Evolutionary conservation across 169 alveolate genomes (phyloP).

Genomic region (Plasmodium falciparum): DNA sequence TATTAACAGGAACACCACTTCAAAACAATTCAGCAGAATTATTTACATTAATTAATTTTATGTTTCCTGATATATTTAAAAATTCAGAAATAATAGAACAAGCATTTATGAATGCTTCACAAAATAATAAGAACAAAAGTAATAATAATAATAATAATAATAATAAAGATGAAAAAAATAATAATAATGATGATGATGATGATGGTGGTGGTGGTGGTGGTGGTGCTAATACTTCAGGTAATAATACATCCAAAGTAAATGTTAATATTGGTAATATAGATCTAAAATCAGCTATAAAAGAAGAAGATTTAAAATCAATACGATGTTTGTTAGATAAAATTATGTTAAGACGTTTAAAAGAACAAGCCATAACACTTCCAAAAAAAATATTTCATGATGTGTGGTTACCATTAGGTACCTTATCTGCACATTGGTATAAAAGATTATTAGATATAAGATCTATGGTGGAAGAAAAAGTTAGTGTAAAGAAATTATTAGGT

Average conservation of each 20-base stretch:
- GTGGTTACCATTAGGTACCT: constrained; percentile 92
- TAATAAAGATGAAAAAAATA: constrained; percentile 12
- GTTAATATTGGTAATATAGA: constrained; percentile 70
- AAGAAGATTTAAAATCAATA: constrained; percentile 87
- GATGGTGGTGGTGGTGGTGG: neutral
- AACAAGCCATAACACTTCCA: constrained; percentile 91
- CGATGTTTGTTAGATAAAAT: constrained; percentile 87
- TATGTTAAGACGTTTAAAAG: constrained; percentile 92
- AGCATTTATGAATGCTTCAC: constrained; percentile 82
- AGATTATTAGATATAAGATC: constrained; percentile 86
- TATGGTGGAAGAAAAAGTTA: constrained; percentile 87
- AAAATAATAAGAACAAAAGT: constrained; percentile 10
- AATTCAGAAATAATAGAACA: constrained; percentile 96
- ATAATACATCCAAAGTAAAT: constrained; percentile 17
- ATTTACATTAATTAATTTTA: constrained; percentile 95
- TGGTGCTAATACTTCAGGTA: neutral
- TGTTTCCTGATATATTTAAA: constrained; percentile 98
- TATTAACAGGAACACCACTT: constrained; percentile 97
- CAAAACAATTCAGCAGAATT: constrained; percentile 96
- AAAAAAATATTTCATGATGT: constrained; percentile 90
- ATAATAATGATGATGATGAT: constrained; percentile 46
- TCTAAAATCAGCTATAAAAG: constrained; percentile 78
- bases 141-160: constrained; percentile 18
- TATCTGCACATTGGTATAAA: constrained; percentile 89
- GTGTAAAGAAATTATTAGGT: constrained; percentile 89